A percentile compares a stretch with the other conserved stretches of the same genome.
Conservation (phyloP, 1,139 yeast species). For the Neolecta irregularis region DNA sequence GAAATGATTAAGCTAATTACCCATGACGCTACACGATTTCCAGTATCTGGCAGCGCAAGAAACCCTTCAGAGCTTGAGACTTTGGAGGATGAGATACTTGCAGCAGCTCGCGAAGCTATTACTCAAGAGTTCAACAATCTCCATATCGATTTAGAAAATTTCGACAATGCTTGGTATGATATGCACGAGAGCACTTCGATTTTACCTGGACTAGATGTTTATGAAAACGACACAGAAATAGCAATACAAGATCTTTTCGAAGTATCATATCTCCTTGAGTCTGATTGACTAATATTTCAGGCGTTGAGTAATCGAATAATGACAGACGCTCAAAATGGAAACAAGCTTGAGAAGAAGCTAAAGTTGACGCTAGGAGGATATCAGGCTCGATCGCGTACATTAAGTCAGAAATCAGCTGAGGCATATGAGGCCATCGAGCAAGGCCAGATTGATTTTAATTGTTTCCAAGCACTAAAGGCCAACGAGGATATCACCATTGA, state of each 20-base stretch:
- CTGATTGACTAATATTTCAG: too few relatives aligned
- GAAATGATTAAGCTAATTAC: conserved; percentile 24
- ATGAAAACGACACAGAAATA: conserved; percentile 1
- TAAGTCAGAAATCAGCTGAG: conserved; percentile 8
- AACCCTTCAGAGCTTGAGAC: conserved; percentile 4
- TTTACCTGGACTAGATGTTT: conserved; percentile 9
- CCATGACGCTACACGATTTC: conserved; percentile 34
- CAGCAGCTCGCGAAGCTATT: conserved; percentile 25
- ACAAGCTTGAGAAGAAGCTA: conserved; percentile 26
- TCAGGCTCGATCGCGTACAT: conserved; percentile 9
- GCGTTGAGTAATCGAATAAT: neutral
- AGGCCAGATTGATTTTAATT: conserved; percentile 5
- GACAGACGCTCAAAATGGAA: conserved; percentile 21
- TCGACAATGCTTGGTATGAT: conserved; percentile 10
- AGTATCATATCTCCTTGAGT: conserved; percentile 17
- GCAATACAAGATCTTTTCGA: neutral
- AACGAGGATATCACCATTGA: conserved; percentile 5
- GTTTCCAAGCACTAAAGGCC: conserved; percentile 6
- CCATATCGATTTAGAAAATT: conserved; percentile 4
- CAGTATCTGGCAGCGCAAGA: conserved; percentile 17
- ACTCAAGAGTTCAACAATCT: conserved; percentile 19
- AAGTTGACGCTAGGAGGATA: conserved; percentile 26
- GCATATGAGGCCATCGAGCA: conserved; percentile 10
- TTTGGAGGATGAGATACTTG: conserved; percentile 28
- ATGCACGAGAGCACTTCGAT: conserved; percentile 13